Evolutionary conservation across 2,329 filamentous ascomycete species (phyloP), one percentile per base, ranked within the genome.

Genomic region (Talaromyces pinophilus): DNA sequence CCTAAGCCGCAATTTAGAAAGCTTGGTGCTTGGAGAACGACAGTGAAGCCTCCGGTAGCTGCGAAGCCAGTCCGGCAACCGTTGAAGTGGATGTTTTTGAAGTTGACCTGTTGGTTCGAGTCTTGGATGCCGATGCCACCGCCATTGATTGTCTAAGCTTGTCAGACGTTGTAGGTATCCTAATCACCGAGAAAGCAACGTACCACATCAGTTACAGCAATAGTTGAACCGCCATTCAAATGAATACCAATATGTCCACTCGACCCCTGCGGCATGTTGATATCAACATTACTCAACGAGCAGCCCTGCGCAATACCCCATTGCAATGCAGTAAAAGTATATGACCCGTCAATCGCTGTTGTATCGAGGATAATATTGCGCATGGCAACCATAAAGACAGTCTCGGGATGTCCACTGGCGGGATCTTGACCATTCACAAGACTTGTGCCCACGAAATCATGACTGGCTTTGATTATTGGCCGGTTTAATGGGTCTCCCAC

Each of bases 41-140:
- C 68, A 11, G 73, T 73, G 28, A 72, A 70, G 3, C 72, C 73
- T 10, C 71, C 74, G 1, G 73, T 82, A 55, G 84, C 81, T 1
- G 79, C 79, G 38, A 89, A 80, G 0, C 78, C 74, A 1, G 81
- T 82, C 2, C 83, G 84, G 72, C 88, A 90, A 70, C 88, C 88
- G 66, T 81, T 85, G 77, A 88, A 90, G 71, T 79, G 84, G 42
- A 81, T 74, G 1, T 79, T 75, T 73, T 86, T 87, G 67, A 77
- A 74, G 8, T 75, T 73, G 72, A 74, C 75, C 64, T 77, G 75
- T 59, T 77, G 75, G 15, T 75, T 75, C 46, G 66, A 72, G 22
- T 76, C 68, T 48, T 72, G 70, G 67, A 77, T 76, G 19, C 74
- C 75, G 19, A 76, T 67, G 3, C 67, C 69, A 17, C 75, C 75